phyloP scores from a whole-genome alignment of 2,329 filamentous ascomycete species.

The Fusarium marasasianum region DNA sequence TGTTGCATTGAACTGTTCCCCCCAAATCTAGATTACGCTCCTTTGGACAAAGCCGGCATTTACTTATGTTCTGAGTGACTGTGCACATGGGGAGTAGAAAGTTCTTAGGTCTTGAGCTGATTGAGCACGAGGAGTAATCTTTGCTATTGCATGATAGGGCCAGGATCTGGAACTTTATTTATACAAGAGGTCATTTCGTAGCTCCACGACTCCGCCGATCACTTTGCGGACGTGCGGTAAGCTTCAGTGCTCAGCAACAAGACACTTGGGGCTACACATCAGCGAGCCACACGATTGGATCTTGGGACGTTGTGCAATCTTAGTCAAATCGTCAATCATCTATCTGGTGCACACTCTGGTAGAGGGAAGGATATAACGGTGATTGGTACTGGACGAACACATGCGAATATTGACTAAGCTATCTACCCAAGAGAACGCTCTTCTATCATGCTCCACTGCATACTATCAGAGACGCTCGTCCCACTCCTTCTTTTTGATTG shows the following conservation, averaged over 20 bases:
- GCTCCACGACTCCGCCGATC: rapidly evolving
- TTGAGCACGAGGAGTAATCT: too few species aligned
- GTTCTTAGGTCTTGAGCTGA: too few species aligned
- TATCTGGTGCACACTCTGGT: not conserved
- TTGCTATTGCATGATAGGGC: too few species aligned
- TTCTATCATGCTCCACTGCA: not conserved
- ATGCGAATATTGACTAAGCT: not conserved
- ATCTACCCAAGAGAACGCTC: not conserved
- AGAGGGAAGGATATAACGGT: too few species aligned
- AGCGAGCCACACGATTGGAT: not conserved
- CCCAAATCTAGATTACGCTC: not conserved
- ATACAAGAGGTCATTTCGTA: too few species aligned
- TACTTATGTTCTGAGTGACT: not conserved
- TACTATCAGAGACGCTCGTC: not conserved
- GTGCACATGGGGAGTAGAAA: not conserved
- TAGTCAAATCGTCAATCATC: rapidly evolving
- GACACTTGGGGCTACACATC: not conserved
- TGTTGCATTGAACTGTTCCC: not conserved
- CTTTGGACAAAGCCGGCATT: not conserved
- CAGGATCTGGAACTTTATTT: rapidly evolving
- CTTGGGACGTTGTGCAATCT: not conserved
- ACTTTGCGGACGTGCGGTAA: rapidly evolving
- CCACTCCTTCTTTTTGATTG: not conserved
- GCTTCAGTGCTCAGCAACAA: not conserved
- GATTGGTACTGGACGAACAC: not conserved